Conservation (phyloP, 148 eudicot species). For the Camellia japonica region DNA sequence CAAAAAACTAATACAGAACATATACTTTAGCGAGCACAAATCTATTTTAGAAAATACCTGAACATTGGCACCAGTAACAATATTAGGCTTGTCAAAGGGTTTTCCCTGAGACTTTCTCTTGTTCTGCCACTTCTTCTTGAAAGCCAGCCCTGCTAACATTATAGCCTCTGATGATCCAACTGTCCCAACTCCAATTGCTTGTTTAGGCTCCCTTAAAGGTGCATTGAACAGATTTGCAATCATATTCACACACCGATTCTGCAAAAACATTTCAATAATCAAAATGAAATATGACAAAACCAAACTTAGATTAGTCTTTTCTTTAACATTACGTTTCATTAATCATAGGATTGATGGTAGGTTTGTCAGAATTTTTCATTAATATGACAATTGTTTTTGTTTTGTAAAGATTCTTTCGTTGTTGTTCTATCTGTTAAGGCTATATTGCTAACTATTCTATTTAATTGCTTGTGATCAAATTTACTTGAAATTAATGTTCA, state of each 20-base stretch:
- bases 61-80: slow-evolving; percentile 49
- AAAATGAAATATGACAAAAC: neutral
- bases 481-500: no score
- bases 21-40: no score
- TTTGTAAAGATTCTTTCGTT: no score
- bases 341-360: no score
- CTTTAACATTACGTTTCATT: no score
- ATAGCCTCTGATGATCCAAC: slow-evolving; percentile 51
- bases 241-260: slow-evolving; percentile 52
- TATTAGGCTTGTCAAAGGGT: slow-evolving; percentile 45
- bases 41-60: slow-evolving; percentile 21
- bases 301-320: neutral
- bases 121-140: slow-evolving; percentile 53
- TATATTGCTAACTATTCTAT: no score
- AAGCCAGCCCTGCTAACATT: slow-evolving; percentile 48
- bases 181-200: slow-evolving; percentile 47
- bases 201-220: slow-evolving; percentile 29
- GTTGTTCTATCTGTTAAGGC: no score
- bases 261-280: neutral
- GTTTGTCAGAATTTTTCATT: no score
- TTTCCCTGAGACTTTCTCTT: slow-evolving; percentile 38
- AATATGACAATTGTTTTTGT: no score
- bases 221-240: slow-evolving; percentile 40
- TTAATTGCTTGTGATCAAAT: no score
- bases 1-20: no score